Conservation (phyloP, 106 monocot species). For the Dendrobium huoshanense region DNA sequence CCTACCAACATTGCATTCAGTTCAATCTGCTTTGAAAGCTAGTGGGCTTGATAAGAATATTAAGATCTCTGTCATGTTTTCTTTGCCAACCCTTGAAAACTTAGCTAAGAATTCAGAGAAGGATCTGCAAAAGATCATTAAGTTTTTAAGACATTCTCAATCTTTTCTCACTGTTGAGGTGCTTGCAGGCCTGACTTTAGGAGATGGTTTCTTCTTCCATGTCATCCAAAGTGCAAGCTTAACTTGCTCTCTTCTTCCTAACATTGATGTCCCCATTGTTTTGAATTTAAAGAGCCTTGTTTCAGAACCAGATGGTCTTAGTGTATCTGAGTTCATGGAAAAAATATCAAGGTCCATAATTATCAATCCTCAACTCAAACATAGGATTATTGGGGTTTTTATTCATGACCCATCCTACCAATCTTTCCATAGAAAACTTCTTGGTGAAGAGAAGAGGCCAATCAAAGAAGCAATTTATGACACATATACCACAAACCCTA, state of each 20-base stretch:
- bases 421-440: slow-evolving; percentile 35
- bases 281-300: slow-evolving; percentile 24
- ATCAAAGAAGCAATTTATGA: slow-evolving; percentile 29
- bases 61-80: slow-evolving; percentile 31
- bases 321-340: slow-evolving; percentile 12
- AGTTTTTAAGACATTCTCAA: slow-evolving; percentile 18
- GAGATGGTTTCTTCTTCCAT: slow-evolving; percentile 13
- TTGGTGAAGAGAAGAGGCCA: background rate
- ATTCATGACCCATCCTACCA: slow-evolving; percentile 13
- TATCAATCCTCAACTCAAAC: slow-evolving; percentile 9
- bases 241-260: slow-evolving; percentile 16
- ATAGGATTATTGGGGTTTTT: slow-evolving; percentile 19
- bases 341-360: slow-evolving; percentile 15
- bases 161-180: slow-evolving; percentile 34
- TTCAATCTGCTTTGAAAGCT: slow-evolving; percentile 22
- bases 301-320: slow-evolving; percentile 11
- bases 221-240: slow-evolving; percentile 7
- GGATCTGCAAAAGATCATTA: slow-evolving; percentile 12
- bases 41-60: slow-evolving; percentile 7
- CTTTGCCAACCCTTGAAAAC: slow-evolving; percentile 24
- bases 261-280: slow-evolving; percentile 24
- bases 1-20: slow-evolving; percentile 26
- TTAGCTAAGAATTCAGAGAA: slow-evolving; percentile 7
- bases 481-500: background rate
- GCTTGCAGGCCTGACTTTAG: slow-evolving; percentile 12